Evolutionary conservation across 2,329 filamentous ascomycete genomes (phyloP).

Genomic region (Aureobasidium sp.): DNA sequence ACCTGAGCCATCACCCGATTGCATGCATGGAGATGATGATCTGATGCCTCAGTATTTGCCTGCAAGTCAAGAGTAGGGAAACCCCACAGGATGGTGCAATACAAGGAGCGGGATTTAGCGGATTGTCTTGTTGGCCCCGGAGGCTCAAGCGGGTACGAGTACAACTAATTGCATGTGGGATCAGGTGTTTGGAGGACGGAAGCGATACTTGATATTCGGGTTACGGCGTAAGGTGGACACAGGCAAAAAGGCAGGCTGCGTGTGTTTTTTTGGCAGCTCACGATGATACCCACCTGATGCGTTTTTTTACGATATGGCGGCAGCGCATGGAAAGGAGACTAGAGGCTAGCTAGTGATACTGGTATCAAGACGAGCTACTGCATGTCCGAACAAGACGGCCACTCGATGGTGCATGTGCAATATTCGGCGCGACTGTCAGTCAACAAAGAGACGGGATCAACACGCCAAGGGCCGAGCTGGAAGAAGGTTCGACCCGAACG

Average conservation of each 20-base stretch:
- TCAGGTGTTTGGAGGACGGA: neutral
- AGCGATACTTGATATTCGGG: neutral
- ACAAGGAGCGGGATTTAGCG: constrained; percentile 2
- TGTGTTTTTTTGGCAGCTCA: neutral
- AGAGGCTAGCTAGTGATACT: neutral
- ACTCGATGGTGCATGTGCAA: neutral
- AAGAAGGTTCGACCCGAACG: neutral
- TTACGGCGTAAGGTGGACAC: neutral
- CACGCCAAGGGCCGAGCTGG: neutral
- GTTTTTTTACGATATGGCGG: neutral
- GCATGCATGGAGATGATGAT: neutral
- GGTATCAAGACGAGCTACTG: neutral
- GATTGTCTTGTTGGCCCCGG: neutral
- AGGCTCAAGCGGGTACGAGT: neutral
- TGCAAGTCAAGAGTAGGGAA: neutral
- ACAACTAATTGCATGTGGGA: constrained; percentile 3
- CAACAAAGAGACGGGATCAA: neutral
- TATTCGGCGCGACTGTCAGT: neutral
- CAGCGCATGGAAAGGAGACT: neutral
- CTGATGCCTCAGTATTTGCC: neutral
- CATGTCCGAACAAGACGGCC: neutral
- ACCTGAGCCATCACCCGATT: constrained; percentile 4
- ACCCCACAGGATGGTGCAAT: neutral
- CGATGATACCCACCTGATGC: neutral
- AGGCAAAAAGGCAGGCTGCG: neutral